Percentiles rank a stretch among this genome's conserved stretches.
Conservation (phyloP, 805 yeast genomes). For the Ogataea naganishii region DNA sequence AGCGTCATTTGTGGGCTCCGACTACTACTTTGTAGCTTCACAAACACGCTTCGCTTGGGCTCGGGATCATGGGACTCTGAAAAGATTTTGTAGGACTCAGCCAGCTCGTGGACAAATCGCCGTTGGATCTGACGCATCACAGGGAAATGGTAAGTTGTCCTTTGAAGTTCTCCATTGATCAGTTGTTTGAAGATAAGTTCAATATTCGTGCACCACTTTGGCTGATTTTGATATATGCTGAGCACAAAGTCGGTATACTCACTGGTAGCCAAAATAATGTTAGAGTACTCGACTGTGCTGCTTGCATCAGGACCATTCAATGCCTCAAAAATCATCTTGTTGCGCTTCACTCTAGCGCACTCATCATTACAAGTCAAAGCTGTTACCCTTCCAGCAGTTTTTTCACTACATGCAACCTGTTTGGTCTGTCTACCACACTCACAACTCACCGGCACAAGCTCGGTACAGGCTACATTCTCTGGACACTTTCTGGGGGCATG, state of each 20-base stretch:
- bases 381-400: conserved; percentile 22
- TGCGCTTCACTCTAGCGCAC: conserved; percentile 56
- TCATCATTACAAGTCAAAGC: conserved; percentile 60
- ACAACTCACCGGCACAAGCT: conserved; percentile 44
- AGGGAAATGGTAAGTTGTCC: conserved; percentile 49
- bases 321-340: conserved; percentile 54
- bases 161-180: conserved; percentile 28
- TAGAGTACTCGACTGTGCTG: conserved; percentile 10
- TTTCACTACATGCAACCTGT: conserved; percentile 41
- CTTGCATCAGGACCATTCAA: conserved; percentile 25
- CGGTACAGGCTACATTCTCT: conserved; percentile 43
- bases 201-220: conserved; percentile 58
- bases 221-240: conserved; percentile 43
- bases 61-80: conserved; percentile 77
- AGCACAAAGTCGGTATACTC: conserved; percentile 41
- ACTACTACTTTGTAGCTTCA: conserved; percentile 28
- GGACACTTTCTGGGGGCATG: conserved; percentile 51
- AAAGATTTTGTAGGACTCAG: conserved; percentile 47
- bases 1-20: conserved; percentile 36
- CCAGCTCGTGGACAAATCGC: conserved; percentile 59
- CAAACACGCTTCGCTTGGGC: conserved; percentile 65
- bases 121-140: conserved; percentile 70
- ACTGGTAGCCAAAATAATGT: conserved; percentile 16
- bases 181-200: conserved; percentile 46
- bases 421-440: conserved; percentile 51